Evolutionary conservation across 129 eudicot genomes (phyloP).

Genomic region (Saposhnikovia divaricata): DNA sequence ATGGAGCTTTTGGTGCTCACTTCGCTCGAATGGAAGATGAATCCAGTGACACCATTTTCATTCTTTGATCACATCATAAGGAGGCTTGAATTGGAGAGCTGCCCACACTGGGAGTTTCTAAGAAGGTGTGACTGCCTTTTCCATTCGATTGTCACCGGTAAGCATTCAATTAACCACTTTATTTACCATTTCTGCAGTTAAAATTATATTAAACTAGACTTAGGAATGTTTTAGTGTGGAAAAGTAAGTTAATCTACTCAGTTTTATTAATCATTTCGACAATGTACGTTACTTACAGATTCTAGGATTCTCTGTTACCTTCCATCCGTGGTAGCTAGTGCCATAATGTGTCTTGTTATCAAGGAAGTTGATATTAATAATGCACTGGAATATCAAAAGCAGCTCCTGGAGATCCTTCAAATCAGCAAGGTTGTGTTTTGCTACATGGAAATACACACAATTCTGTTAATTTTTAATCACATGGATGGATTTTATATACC

Average conservation of each 20-base stretch:
- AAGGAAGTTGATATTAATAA: slow-evolving; percentile 47
- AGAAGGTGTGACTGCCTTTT: slow-evolving; percentile 57
- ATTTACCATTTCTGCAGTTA: not conserved
- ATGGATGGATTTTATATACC: not conserved
- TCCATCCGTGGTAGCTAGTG: slow-evolving; percentile 78
- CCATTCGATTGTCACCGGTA: slow-evolving; percentile 56
- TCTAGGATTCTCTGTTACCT: slow-evolving; percentile 41
- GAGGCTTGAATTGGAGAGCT: slow-evolving; percentile 52
- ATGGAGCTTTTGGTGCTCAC: slow-evolving; percentile 89
- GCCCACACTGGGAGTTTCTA: slow-evolving; percentile 57
- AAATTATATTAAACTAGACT: not conserved
- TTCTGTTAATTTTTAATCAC: not conserved
- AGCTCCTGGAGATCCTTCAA: slow-evolving; percentile 42
- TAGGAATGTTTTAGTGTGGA: not conserved
- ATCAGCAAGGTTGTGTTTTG: slow-evolving; percentile 51
- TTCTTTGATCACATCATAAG: slow-evolving; percentile 68
- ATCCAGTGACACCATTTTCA: slow-evolving; percentile 79
- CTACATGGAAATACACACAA: not conserved
- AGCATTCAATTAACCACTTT: slow-evolving; percentile 19
- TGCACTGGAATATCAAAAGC: slow-evolving; percentile 39
- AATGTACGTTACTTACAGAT: slow-evolving; percentile 38
- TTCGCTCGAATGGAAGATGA: slow-evolving; percentile 80
- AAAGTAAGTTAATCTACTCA: not conserved
- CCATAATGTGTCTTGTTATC: slow-evolving; percentile 59
- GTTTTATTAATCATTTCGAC: slow-evolving; percentile 6